Evolutionary conservation across 805 yeast species (phyloP).

Genomic region (Schwanniomyces yamadae): DNA sequence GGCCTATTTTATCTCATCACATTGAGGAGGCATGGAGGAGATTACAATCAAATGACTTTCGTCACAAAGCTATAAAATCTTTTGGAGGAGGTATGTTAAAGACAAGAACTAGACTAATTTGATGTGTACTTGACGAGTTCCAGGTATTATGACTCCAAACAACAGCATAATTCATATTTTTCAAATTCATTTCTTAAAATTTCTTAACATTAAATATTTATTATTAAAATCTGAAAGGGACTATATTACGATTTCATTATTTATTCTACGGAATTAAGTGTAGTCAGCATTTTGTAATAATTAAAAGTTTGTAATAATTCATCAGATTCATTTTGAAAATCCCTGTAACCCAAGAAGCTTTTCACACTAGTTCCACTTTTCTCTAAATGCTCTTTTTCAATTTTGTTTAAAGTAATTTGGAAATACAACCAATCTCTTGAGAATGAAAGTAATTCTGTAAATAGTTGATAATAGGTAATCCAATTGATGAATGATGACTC

Average conservation of each 20-base stretch:
- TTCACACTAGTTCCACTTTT: conserved; percentile 22
- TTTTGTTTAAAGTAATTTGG: conserved; percentile 24
- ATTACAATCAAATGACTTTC: conserved; percentile 57
- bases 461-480: conserved; percentile 23
- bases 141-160: no score
- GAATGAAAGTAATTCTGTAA: conserved; percentile 32
- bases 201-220: no score
- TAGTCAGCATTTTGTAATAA: background rate
- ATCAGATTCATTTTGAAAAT: conserved; percentile 24
- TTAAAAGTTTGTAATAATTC: conserved; percentile 12
- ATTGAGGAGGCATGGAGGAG: conserved; percentile 88
- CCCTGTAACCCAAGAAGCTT: conserved; percentile 32
- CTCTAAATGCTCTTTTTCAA: conserved; percentile 17
- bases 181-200: no score
- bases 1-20: conserved; percentile 76
- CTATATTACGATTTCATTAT: no score
- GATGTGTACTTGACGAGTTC: conserved; percentile 1
- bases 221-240: no score
- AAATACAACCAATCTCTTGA: conserved; percentile 33
- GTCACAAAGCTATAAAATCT: conserved; percentile 63
- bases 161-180: no score
- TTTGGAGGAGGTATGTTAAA: conserved; percentile 68
- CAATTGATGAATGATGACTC: conserved; percentile 32
- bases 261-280: background rate
- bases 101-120: conserved; percentile 52